Percentiles rank a stretch among this genome's conserved stretches.
Evolutionary conservation across 352 stramenopile species (phyloP).

Genomic region (Phytophthora palmivora): DNA sequence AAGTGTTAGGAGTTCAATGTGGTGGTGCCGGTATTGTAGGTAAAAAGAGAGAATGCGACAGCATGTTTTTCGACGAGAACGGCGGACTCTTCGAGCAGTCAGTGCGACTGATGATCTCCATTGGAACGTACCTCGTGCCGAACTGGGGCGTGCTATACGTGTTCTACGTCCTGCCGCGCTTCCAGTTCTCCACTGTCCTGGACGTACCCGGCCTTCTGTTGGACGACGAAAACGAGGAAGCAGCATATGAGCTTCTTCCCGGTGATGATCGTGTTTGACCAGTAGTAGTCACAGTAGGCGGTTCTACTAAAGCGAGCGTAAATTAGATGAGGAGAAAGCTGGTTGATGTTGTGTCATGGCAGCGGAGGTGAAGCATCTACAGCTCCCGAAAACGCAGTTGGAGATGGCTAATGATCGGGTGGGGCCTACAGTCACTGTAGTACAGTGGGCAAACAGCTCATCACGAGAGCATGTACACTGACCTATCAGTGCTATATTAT

Average conservation of each 20-base stretch:
- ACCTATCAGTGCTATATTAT: too few relatives aligned
- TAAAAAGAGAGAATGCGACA: constrained; percentile 53
- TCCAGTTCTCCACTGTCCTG: constrained; percentile 66
- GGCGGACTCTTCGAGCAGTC: constrained; percentile 63
- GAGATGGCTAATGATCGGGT: too few relatives aligned
- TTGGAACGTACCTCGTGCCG: constrained; percentile 61
- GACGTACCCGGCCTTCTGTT: constrained; percentile 59
- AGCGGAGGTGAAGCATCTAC: constrained; percentile 15
- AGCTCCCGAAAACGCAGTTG: background rate
- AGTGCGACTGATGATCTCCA: constrained; percentile 54
- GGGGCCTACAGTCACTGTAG: too few relatives aligned
- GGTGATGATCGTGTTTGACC: constrained; percentile 25
- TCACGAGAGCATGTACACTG: too few relatives aligned
- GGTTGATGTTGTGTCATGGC: background rate
- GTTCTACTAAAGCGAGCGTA: constrained; percentile 27
- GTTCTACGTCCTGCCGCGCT: constrained; percentile 72
- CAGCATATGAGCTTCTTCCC: constrained; percentile 20
- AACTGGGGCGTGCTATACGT: constrained; percentile 78
- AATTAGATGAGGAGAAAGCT: constrained; percentile 1
- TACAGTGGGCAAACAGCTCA: too few relatives aligned
- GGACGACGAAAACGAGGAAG: constrained; percentile 27
- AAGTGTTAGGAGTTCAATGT: background rate
- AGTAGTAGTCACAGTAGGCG: constrained; percentile 13
- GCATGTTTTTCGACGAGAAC: constrained; percentile 78
- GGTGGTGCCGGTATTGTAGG: constrained; percentile 22